phyloP scores from a whole-genome alignment of 208 protist species.

The Polymyxa betae region DNA sequence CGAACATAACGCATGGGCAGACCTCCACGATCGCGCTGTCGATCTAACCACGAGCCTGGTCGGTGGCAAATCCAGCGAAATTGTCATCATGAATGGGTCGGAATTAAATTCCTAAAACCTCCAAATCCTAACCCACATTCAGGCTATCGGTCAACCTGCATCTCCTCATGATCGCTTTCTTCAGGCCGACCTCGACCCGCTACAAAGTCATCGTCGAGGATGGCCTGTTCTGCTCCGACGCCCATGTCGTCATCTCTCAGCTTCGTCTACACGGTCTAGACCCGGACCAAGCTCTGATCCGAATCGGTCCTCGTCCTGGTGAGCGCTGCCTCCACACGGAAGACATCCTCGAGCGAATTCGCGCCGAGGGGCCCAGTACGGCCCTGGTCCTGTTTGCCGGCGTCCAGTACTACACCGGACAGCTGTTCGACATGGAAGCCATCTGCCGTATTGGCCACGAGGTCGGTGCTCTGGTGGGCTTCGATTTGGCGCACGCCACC shows the following conservation, averaged over 20 bases:
- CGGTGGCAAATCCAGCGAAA: not conserved
- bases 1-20: not conserved
- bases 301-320: not conserved
- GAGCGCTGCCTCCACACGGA: not conserved
- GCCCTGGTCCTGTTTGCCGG: not conserved
- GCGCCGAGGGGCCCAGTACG: not conserved
- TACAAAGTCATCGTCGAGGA: slow-evolving; percentile 28
- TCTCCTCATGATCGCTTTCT: slow-evolving; percentile 8
- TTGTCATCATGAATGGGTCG: slow-evolving; percentile 21
- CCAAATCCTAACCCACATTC: not conserved
- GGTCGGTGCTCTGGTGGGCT: not conserved
- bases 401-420: slow-evolving; percentile 34
- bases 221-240: slow-evolving; percentile 36
- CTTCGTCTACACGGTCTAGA: not conserved
- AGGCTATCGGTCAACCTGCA: slow-evolving; percentile 43
- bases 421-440: slow-evolving; percentile 33
- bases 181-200: not conserved
- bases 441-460: not conserved
- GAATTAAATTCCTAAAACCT: not conserved
- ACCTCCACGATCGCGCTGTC: not conserved
- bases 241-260: slow-evolving; percentile 12
- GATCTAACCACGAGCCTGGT: not conserved
- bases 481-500: slow-evolving; percentile 11
- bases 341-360: slow-evolving; percentile 2
- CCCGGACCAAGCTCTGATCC: not conserved